These are phyloP conservation scores for Leishmania amazonensis DNA, from an alignment of 208 protist species.

Conservation along the genomic window DNA sequence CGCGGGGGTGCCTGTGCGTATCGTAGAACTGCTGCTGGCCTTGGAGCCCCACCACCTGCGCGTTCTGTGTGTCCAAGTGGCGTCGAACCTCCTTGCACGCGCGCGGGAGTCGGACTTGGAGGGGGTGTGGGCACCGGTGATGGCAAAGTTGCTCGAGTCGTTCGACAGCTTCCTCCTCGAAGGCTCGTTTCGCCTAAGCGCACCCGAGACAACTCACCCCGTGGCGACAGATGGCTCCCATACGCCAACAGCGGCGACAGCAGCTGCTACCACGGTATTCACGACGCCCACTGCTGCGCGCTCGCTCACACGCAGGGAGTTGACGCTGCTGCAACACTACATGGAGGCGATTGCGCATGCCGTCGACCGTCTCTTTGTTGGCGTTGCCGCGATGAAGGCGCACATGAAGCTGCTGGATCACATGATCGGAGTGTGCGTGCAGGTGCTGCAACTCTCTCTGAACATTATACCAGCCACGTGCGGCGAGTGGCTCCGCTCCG, in stretches of 20 bases:
- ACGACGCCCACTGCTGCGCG: not conserved
- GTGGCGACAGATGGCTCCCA: not conserved
- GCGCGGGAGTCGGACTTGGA: constrained; percentile 22
- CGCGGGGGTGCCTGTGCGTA: constrained; percentile 22
- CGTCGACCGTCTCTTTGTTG: constrained; percentile 26
- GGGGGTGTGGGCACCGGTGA: constrained; percentile 22
- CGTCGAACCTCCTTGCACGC: constrained; percentile 40
- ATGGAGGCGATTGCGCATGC: constrained; percentile 25
- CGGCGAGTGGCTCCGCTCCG: constrained; percentile 17
- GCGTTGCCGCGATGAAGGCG: constrained; percentile 21
- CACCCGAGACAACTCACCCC: not conserved
- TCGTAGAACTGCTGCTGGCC: constrained; percentile 42
- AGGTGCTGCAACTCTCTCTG: constrained; percentile 24
- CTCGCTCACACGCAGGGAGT: constrained; percentile 16
- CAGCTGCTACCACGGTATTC: not conserved
- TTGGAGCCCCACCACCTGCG: constrained; percentile 49
- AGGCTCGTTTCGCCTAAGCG: not conserved
- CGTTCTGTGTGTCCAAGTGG: constrained; percentile 49
- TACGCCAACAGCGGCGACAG: not conserved
- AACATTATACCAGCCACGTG: constrained; percentile 6
- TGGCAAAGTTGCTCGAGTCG: constrained; percentile 30
- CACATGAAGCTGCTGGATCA: constrained; percentile 21
- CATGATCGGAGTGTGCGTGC: constrained; percentile 25
- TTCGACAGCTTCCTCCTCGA: constrained; percentile 14
- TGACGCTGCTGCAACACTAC: constrained; percentile 23